Evolutionary conservation across 768 basidiomycete genomes (phyloP).

Genomic region (Boletus sp.): DNA sequence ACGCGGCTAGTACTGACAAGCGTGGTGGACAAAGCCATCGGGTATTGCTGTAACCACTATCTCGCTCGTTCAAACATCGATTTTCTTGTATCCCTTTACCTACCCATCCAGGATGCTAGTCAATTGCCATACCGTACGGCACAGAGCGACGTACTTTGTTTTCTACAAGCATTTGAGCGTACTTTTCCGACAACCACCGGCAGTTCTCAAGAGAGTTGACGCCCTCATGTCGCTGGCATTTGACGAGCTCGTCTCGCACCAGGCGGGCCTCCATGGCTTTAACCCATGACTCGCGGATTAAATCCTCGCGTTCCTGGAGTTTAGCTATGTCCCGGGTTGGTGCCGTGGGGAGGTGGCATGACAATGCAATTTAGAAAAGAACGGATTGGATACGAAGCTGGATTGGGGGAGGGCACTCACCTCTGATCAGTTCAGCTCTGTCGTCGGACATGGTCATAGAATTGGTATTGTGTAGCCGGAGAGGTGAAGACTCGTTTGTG

Average conservation of each 20-base stretch:
- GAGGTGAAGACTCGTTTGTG: not conserved
- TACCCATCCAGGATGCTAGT: slow-evolving; percentile 30
- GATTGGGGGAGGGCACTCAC: slow-evolving; percentile 12
- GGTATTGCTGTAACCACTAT: not conserved
- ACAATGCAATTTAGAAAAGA: not conserved
- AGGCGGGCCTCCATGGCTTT: slow-evolving; percentile 90
- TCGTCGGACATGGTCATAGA: slow-evolving; percentile 30
- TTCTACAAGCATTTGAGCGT: slow-evolving; percentile 71
- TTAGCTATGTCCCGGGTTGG: slow-evolving; percentile 41
- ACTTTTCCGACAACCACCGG: slow-evolving; percentile 80
- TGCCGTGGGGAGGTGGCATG: not conserved
- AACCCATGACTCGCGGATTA: slow-evolving; percentile 90
- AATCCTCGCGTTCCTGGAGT: slow-evolving; percentile 64
- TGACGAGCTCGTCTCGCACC: slow-evolving; percentile 82
- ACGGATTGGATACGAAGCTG: not conserved
- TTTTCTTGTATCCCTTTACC: slow-evolving; percentile 84
- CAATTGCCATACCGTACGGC: not conserved
- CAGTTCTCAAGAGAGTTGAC: slow-evolving; percentile 91
- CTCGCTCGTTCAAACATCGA: slow-evolving; percentile 45
- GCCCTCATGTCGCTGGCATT: slow-evolving; percentile 87
- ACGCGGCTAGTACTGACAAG: not conserved
- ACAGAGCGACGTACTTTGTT: slow-evolving; percentile 59
- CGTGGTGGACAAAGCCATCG: not conserved
- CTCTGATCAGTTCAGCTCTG: slow-evolving; percentile 32
- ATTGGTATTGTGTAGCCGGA: not conserved